Evolutionary conservation across 352 stramenopile genomes (phyloP).

Genomic region (Pythium phragmiticola): DNA sequence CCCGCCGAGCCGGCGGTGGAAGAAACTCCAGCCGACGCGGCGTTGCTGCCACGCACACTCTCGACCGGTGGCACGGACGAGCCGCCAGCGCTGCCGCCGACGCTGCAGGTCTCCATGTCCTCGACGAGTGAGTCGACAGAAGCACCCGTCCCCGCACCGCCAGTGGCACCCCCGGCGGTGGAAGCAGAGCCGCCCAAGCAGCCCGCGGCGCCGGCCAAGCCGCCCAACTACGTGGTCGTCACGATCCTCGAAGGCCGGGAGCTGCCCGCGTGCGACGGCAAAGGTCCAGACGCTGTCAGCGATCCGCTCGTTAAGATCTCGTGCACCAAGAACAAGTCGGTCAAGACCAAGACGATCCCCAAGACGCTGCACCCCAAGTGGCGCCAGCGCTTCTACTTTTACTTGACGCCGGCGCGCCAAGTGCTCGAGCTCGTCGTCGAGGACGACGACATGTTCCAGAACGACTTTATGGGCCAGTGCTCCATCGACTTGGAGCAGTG

Average conservation of each 20-base stretch:
- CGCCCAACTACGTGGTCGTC: slow-evolving; percentile 64
- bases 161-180: background rate
- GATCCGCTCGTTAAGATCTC: slow-evolving; percentile 62
- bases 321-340: slow-evolving; percentile 52
- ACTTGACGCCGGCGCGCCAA: slow-evolving; percentile 39
- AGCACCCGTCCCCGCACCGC: background rate
- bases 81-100: background rate
- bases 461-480: slow-evolving; percentile 72
- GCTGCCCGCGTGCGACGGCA: slow-evolving; percentile 53
- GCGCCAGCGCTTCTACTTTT: slow-evolving; percentile 75
- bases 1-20: background rate
- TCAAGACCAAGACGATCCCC: slow-evolving; percentile 60
- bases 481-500: slow-evolving; percentile 71
- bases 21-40: background rate
- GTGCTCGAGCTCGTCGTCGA: slow-evolving; percentile 57
- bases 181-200: background rate
- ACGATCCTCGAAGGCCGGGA: slow-evolving; percentile 62
- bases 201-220: slow-evolving; percentile 1
- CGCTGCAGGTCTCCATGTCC: slow-evolving; percentile 5
- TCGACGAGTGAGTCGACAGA: background rate
- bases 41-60: slow-evolving; percentile 3
- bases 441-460: slow-evolving; percentile 65
- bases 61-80: slow-evolving; percentile 4
- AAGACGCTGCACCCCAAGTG: slow-evolving; percentile 67
- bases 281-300: slow-evolving; percentile 53